Evolutionary conservation across 768 basidiomycete species (phyloP), one percentile per base, ranked within the genome.

Genomic region (Podaxis sp.): DNA sequence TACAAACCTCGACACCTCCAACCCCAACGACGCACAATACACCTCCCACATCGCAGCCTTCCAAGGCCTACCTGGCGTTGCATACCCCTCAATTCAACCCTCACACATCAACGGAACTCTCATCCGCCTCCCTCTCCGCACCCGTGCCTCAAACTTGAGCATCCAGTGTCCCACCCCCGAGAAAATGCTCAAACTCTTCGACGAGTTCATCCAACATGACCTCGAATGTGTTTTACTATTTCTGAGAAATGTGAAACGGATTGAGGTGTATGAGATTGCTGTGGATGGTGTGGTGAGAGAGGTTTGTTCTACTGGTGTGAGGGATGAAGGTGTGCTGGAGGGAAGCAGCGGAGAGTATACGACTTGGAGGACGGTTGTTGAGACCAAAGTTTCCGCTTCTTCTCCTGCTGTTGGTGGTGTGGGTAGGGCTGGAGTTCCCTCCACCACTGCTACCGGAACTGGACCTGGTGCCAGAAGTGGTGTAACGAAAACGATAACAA

Each of bases 81-180:
- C 61, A 7, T 63, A 48, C 13, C 66, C 79, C 15, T 28, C 63
- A 4, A 55, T 68, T 1, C 33, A 33, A 33, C 33, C 33, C 8
- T 33, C 52, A 30, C 56, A 61, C 11, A 75, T 80, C 63, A 48
- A 63, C 3, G 81, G 82, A 0, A 77, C 83, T 1, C 66, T 80
- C 44, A 77, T 84, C 46, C 76, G 83, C 2, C 78, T 83, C 28
- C 82, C 83, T 0, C 69, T 84, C 13, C 75, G 83, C 9, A 65
- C 63, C 0, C 57, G 26, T 11, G 53, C 68, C 1, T 78, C 76
- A 63, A 65, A 63, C 2, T 73, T 80, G 57, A 80, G 76, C 51
- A 64, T 62, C 8, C 72, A 77, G 49, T 63, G 72, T 2, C 70
- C 80, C 3, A 42, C 55, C 0, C 36, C 71, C 1, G 58, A 68